These are phyloP conservation scores for Aureobasidium mangrovei DNA, from an alignment of 2,329 filamentous ascomycete genomes.

Conservation along the genomic window DNA sequence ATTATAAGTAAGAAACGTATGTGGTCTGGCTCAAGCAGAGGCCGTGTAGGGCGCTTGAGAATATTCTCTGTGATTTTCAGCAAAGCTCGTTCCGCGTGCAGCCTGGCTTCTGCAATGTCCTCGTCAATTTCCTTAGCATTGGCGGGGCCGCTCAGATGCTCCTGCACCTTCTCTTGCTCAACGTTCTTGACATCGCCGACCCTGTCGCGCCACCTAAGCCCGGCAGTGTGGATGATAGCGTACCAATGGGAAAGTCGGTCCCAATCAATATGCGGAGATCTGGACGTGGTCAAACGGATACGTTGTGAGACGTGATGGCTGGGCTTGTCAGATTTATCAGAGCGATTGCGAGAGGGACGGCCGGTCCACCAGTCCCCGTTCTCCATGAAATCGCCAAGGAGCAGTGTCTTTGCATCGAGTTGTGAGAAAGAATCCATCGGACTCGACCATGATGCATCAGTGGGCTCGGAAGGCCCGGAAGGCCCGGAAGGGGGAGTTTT, in stretches of 20 bases:
- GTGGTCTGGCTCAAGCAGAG: conserved; percentile 59
- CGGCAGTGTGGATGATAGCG: conserved; percentile 57
- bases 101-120: conserved; percentile 52
- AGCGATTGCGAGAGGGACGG: conserved; percentile 30
- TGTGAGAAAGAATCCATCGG: conserved; percentile 44
- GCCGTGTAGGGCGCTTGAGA: conserved; percentile 67
- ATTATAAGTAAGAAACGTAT: conserved; percentile 71
- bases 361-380: conserved; percentile 80
- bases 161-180: conserved; percentile 22
- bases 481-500: conserved; percentile 29
- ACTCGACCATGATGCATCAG: conserved; percentile 30
- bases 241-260: conserved; percentile 65
- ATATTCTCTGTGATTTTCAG: conserved; percentile 72
- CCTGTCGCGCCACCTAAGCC: conserved; percentile 54
- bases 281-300: conserved; percentile 42
- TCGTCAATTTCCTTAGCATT: conserved; percentile 39
- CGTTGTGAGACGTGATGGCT: background rate
- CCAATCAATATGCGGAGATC: conserved; percentile 69
- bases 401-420: conserved; percentile 64
- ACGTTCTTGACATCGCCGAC: conserved; percentile 37
- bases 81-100: conserved; percentile 59
- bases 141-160: conserved; percentile 40
- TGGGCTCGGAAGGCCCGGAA: conserved; percentile 19
- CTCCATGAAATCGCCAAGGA: conserved; percentile 68
- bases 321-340: conserved; percentile 24